Evolutionary conservation across 2,329 filamentous ascomycete species (phyloP).

Genomic region (Alternaria novae-zelandiae): DNA sequence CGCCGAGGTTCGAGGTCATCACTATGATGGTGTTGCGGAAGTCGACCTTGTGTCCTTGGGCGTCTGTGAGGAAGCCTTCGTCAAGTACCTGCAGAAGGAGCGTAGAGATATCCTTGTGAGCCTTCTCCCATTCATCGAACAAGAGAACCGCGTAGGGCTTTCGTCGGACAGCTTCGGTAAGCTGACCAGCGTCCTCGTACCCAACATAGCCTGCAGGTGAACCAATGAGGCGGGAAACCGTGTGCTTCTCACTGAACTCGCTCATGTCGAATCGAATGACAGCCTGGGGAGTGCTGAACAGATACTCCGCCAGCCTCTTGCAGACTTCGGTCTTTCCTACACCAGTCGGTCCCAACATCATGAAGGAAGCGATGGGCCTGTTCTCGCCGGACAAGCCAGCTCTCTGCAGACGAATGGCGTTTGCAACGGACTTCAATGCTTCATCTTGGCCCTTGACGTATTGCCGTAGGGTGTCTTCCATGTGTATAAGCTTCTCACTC

Average conservation of each 20-base stretch:
- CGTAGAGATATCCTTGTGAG: slow-evolving; percentile 91
- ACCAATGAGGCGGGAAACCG: slow-evolving; percentile 89
- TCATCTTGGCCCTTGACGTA: slow-evolving; percentile 93
- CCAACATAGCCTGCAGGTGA: slow-evolving; percentile 94
- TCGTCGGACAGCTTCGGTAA: slow-evolving; percentile 91
- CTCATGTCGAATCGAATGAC: slow-evolving; percentile 97
- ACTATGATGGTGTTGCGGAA: slow-evolving; percentile 98
- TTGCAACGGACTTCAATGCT: slow-evolving; percentile 85
- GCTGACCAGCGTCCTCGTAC: slow-evolving; percentile 94
- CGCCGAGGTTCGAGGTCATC: slow-evolving; percentile 92
- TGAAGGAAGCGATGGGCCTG: slow-evolving; percentile 89
- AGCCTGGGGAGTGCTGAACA: slow-evolving; percentile 90
- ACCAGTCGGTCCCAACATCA: slow-evolving; percentile 96
- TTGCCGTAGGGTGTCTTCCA: slow-evolving; percentile 87
- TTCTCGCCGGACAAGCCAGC: slow-evolving; percentile 92
- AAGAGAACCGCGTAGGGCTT: slow-evolving; percentile 95
- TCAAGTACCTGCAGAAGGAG: slow-evolving; percentile 93
- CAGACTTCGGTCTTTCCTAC: slow-evolving; percentile 97
- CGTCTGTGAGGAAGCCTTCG: slow-evolving; percentile 93
- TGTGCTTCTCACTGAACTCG: slow-evolving; percentile 97
- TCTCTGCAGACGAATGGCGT: slow-evolving; percentile 91
- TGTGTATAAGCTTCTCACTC: slow-evolving; percentile 91
- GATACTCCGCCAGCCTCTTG: slow-evolving; percentile 91
- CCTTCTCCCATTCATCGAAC: slow-evolving; percentile 98
- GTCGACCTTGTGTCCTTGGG: slow-evolving; percentile 95